Evolutionary conservation across 768 basidiomycete species (phyloP), one percentile per base, ranked within the genome.

Genomic region (Trametes sanguinea): DNA sequence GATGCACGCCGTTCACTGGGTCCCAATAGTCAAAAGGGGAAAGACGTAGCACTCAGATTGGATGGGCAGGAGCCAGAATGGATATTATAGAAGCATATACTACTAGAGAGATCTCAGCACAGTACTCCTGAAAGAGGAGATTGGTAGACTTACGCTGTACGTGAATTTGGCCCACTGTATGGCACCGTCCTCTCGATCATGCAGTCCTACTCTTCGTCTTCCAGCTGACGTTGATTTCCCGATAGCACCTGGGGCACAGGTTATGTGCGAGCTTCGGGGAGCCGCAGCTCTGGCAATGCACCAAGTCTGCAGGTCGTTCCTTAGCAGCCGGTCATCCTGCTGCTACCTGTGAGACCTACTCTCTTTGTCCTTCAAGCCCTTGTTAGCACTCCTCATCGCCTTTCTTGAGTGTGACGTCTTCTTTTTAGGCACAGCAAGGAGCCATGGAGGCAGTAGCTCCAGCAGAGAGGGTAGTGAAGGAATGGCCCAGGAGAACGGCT

Each of bases 331-430:
- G 22, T 22, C 39, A 33, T 50, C 46, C 54, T 29, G 51, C 43
- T 42, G 42, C 17, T 56, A 11, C 35, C 62, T 66, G 40, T 43
- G 22, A 22, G 22, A 9, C 42, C 45, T 69, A 94, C 96, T 94
- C 62, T 87, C 87, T 74, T 94, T 95, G 76, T 98, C 95, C 74
- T 95, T 93, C 69, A 97, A 77, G 1, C 95, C 94, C 75, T 98
- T 98, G 75, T 95, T 94, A 14, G 95, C 90, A 64, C 86, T 87
- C 44, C 95, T 83, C 94, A 96, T 96, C n/a, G 89, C 83, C 75
- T 98, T 98, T 54, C 92, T 82, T 22, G 93, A 94, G 76, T 98
- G 95, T 0, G 95, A 94, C 10, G 87, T 83, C 76, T 95, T 95
- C 73, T 89, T 90, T 77, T 98, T 98, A 29, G 96, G 96, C 2